These are phyloP conservation scores for Diaporthe eres DNA, from an alignment of 2,329 filamentous ascomycete genomes.

Conservation along the genomic window DNA sequence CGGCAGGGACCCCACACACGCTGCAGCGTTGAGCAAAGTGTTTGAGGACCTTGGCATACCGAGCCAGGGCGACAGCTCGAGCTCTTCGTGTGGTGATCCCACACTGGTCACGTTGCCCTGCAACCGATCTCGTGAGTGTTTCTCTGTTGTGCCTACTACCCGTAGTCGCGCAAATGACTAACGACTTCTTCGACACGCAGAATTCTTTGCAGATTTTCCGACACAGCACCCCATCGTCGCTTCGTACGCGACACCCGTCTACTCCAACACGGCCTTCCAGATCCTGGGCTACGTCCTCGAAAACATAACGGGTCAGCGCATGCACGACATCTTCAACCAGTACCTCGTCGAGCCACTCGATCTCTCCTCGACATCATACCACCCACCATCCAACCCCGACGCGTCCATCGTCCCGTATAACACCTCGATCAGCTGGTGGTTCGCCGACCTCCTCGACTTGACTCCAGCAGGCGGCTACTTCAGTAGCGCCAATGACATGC, in stretches of 20 bases:
- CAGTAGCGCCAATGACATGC: constrained; percentile 58
- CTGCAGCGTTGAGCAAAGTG: not conserved
- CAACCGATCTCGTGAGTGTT: constrained; percentile 26
- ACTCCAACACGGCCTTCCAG: constrained; percentile 55
- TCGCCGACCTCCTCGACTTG: constrained; percentile 46
- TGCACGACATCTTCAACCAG: constrained; percentile 48
- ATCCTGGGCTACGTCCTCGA: constrained; percentile 57
- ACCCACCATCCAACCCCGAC: constrained; percentile 41
- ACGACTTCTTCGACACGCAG: not conserved
- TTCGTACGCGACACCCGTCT: constrained; percentile 51
- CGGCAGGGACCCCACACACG: constrained; percentile 46
- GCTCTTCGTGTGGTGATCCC: constrained; percentile 29
- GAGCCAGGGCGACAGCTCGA: constrained; percentile 27
- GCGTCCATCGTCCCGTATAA: constrained; percentile 44
- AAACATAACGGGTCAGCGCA: constrained; percentile 53
- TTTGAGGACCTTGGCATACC: constrained; percentile 38
- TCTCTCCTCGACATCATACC: constrained; percentile 50
- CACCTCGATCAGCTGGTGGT: constrained; percentile 44
- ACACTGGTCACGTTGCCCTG: constrained; percentile 41
- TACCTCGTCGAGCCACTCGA: constrained; percentile 51
- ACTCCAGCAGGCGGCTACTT: constrained; percentile 58
- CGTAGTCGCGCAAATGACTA: not conserved
- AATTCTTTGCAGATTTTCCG: constrained; percentile 47
- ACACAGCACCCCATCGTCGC: constrained; percentile 52
- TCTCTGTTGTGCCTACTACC: accelerated